Conservation (phyloP, 345 rosid genomes). For the Stellera chamaejasme region DNA sequence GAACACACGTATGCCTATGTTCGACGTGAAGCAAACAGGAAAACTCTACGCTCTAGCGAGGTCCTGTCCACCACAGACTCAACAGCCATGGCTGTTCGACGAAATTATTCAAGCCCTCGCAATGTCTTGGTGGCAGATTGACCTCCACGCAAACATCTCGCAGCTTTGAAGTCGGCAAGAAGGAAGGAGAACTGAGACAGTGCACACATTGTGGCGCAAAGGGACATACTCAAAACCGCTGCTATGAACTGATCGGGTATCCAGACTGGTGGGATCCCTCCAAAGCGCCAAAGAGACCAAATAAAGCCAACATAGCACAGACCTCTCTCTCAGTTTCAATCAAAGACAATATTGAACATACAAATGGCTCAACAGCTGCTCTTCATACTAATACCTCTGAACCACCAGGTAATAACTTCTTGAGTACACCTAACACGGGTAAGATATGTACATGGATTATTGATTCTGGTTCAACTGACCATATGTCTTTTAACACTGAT, state of each 20-base stretch:
- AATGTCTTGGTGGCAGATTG: not conserved
- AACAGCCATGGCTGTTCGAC: no score
- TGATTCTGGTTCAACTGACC: slow-evolving; percentile 8
- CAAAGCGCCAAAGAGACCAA: not conserved
- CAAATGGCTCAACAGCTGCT: not conserved
- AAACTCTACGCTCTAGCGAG: not conserved
- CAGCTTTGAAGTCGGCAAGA: no score
- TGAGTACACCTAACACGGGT: not conserved
- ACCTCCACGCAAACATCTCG: not conserved
- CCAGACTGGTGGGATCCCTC: not conserved
- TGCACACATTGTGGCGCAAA: not conserved
- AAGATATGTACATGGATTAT: slow-evolving; percentile 5
- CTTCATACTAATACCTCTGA: no score
- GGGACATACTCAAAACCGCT: not conserved
- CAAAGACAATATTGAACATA: not conserved
- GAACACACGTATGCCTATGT: slow-evolving; percentile 2
- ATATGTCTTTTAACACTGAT: not conserved
- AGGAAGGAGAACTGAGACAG: not conserved
- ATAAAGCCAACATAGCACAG: not conserved
- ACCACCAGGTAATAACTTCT: not conserved
- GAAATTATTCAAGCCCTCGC: no score
- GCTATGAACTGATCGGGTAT: no score
- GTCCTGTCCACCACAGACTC: no score
- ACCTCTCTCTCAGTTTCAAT: no score
- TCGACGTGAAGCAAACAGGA: not conserved